Base-by-base conservation (phyloP, 495 filamentous ascomycete species). In the Tuber brumale region DNA sequence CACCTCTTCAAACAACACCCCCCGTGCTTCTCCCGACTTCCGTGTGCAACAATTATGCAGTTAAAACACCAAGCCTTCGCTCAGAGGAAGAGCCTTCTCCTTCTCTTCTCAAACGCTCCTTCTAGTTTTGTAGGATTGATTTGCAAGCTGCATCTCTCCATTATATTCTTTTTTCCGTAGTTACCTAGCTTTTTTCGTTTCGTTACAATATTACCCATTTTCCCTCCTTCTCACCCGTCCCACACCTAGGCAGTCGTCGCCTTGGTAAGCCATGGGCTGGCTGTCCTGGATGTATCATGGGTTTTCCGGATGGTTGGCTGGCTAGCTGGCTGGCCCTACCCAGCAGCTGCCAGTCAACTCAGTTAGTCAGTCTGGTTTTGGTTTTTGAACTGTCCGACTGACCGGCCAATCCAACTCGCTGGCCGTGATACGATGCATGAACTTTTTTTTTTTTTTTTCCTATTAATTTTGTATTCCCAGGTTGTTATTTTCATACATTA, bases 401-500 rank as follows among this genome's bases (percentile, higher is more conserved):
- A 8, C 21, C 12, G 23, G 48, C 23, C 12, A n/a, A 57, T 23
- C 57, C 7, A 66, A n/a, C 27, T 14, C 57, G 57, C 27, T 1
- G 57, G 57, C 57, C n/a, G 27, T 31, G 57, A 31, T 31, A 66
- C 57, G 3, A 66, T 66, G 57, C n/a, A 66, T 31, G 27, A 31
- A 66, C 57, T 66, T 31, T 61, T 61, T 31, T 57, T 57, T 51
- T 23, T 61, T 31, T 61, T 61, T 57, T n/a, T 31, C 27, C 57
- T 31, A 66, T 66, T 66, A 31, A 66, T 66, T 66, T 39, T 66
- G 57, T 31, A 31, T 27, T 18, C 31, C 57, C 1, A 10, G 57
- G 57, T 66, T 66, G 27, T 66, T 66, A 66, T 66, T 66, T 66
- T 31, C 57, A 31, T 12, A 66, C 57, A 10, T 66, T 66, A 66